These are phyloP conservation scores for Hyaloscypha hepaticicola DNA, from an alignment of 495 filamentous ascomycete species.

Conservation along the genomic window DNA sequence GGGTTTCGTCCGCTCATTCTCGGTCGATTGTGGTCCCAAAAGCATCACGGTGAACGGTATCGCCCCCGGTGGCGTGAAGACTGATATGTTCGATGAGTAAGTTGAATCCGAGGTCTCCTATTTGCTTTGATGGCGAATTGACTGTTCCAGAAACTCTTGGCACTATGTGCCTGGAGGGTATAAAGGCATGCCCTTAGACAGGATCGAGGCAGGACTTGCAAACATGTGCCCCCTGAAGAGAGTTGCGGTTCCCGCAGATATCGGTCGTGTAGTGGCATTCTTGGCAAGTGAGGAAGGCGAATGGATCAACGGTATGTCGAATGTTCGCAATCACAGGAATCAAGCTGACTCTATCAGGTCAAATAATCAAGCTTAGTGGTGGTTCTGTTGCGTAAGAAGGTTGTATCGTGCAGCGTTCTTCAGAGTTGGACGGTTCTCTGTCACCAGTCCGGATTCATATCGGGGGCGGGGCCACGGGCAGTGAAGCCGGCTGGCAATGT, in stretches of 20 bases:
- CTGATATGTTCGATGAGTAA: slow-evolving; percentile 66
- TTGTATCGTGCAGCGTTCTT: not conserved
- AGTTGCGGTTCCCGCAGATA: slow-evolving; percentile 55
- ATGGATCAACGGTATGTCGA: slow-evolving; percentile 60
- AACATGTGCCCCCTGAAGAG: slow-evolving; percentile 49
- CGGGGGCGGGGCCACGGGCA: not conserved
- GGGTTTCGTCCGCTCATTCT: slow-evolving; percentile 73
- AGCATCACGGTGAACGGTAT: slow-evolving; percentile 74
- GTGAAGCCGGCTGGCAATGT: not conserved
- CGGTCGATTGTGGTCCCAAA: slow-evolving; percentile 67
- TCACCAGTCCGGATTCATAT: not conserved
- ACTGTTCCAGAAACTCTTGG: slow-evolving; percentile 49
- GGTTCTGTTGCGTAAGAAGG: slow-evolving; percentile 27
- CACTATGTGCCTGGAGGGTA: slow-evolving; percentile 58
- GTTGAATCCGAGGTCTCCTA: not conserved
- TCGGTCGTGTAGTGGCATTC: slow-evolving; percentile 43
- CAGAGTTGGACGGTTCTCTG: not conserved
- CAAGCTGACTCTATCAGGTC: slow-evolving; percentile 30
- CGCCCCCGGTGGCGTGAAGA: slow-evolving; percentile 76
- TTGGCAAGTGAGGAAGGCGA: slow-evolving; percentile 54
- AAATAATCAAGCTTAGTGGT: slow-evolving; percentile 39
- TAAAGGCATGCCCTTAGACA: slow-evolving; percentile 39
- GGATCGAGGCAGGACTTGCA: slow-evolving; percentile 44
- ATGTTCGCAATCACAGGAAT: not conserved
- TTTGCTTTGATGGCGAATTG: not conserved